Base-by-base conservation (phyloP, 176 grass and related monocot genomes). In the Oryza brachyantha region DNA sequence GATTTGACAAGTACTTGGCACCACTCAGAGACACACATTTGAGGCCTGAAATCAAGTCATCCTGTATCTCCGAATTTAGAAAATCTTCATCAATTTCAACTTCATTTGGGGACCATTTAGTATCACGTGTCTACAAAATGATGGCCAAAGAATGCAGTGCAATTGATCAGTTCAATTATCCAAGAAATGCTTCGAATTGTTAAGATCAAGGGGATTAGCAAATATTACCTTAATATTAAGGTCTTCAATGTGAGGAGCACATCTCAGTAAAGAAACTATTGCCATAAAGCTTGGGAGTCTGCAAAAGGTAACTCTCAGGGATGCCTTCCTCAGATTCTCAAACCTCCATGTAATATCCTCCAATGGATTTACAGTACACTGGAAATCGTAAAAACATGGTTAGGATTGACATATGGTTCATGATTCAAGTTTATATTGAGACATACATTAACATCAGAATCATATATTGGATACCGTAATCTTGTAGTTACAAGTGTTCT, bases 21-120 rank as follows among this genome's bases (percentile, higher is more conserved):
- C 16, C 74, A 45, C 43, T 8, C 19, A 77, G 17, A n/a, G 74
- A 62, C 22, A 75, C 22, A 16, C 34, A 28, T 41, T 61, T 75
- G 55, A 75, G 55, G 40, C 22, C 52, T 16, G 35, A 32, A 38
- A 75, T 40, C 73, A 76, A 61, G 35, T 76, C 61, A 34, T 17
- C 7, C 12, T 29, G 19, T 27, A 17, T 10, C 61, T 34, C 61
- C 10, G 2, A 29, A 64, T 34, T 32, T 34, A 34, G 16, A 32
- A 9, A 34, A n/a, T 13, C 10, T 41, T 41, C 10, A 41, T 11
- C 27, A 29, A 29, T 62, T 16, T 62, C 34, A 16, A 24, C 9
- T 12, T 41, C 10, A n/a, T n/a, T n/a, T n/a, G n/a, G n/a, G n/a
- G n/a, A n/a, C n/a, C n/a, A n/a, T n/a, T 41, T 10, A 11, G 39